phyloP scores from a whole-genome alignment of 768 basidiomycete genomes.

The Kwoniella sp. region DNA sequence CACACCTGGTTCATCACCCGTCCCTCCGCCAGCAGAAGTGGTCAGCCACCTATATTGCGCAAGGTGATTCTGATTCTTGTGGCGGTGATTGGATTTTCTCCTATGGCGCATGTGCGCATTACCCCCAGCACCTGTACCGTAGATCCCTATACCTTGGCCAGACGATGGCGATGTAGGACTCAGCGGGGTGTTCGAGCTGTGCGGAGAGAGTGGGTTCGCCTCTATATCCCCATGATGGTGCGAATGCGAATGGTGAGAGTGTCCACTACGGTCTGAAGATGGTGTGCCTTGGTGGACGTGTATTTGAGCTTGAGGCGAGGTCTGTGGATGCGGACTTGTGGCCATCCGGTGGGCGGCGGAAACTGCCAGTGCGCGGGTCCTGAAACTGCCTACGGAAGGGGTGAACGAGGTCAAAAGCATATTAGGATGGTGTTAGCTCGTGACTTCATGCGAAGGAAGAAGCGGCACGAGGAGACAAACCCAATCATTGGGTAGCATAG shows the following conservation, averaged over 20 bases:
- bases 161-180: constrained; percentile 1
- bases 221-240: constrained; percentile 10
- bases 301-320: background rate
- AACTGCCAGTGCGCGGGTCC: constrained; percentile 22
- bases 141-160: background rate
- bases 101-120: constrained; percentile 11
- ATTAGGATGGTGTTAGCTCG: too few relatives aligned
- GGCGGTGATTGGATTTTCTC: constrained; percentile 2
- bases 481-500: too few relatives aligned
- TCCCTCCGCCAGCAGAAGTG: constrained; percentile 33
- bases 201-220: constrained; percentile 6
- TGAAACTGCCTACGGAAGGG: constrained; percentile 17
- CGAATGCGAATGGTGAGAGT: background rate
- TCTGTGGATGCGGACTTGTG: background rate
- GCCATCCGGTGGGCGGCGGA: constrained; percentile 17
- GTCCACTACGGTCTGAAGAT: background rate
- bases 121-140: background rate
- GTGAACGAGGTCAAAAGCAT: too few relatives aligned
- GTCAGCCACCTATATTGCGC: constrained; percentile 41
- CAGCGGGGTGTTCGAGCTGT: constrained; percentile 10
- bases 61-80: constrained; percentile 15
- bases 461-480: too few relatives aligned
- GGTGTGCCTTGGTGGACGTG: background rate
- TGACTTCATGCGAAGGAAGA: too few relatives aligned
- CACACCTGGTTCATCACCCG: constrained; percentile 55